A percentile compares a stretch with the other conserved stretches of the same genome.
Evolutionary conservation across 129 eudicot genomes (phyloP).

Genomic region (Oenanthe sinensis): DNA sequence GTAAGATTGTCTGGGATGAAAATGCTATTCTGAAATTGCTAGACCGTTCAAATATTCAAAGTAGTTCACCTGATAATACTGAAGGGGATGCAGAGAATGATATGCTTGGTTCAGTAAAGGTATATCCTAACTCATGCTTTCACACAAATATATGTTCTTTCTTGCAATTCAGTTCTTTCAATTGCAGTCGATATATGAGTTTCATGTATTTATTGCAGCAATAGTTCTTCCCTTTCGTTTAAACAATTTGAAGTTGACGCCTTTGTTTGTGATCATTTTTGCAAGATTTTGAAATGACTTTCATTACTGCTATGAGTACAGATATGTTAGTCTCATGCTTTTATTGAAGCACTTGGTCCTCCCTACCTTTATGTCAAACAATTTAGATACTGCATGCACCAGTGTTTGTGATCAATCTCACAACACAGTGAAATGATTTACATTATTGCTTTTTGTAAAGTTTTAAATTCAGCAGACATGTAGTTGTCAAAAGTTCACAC

Average conservation of each 20-base stretch:
- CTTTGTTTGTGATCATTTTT: not conserved
- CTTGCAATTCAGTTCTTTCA: not conserved
- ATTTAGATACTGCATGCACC: not conserved
- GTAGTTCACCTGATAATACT: constrained; percentile 50
- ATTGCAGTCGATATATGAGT: not conserved
- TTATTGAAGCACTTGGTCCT: not conserved
- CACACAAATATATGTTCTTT: not conserved
- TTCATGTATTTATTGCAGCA: not conserved
- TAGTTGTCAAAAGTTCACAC: not conserved
- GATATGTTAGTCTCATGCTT: not conserved
- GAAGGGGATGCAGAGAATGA: constrained; percentile 77
- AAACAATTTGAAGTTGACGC: not conserved
- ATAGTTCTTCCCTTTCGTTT: not conserved
- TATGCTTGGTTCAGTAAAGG: constrained; percentile 99
- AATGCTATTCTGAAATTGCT: constrained; percentile 70
- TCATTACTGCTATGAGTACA: not conserved
- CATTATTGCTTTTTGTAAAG: not conserved
- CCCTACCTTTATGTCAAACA: not conserved
- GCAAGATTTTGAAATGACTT: not conserved
- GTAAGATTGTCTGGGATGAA: constrained; percentile 83
- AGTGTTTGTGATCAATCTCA: not conserved
- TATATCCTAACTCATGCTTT: constrained; percentile 8
- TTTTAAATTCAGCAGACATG: not conserved
- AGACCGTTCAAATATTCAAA: constrained; percentile 70
- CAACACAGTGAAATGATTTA: not conserved